These are phyloP conservation scores for Elasticomyces elasticus DNA, from an alignment of 495 filamentous ascomycete species.

Conservation along the genomic window DNA sequence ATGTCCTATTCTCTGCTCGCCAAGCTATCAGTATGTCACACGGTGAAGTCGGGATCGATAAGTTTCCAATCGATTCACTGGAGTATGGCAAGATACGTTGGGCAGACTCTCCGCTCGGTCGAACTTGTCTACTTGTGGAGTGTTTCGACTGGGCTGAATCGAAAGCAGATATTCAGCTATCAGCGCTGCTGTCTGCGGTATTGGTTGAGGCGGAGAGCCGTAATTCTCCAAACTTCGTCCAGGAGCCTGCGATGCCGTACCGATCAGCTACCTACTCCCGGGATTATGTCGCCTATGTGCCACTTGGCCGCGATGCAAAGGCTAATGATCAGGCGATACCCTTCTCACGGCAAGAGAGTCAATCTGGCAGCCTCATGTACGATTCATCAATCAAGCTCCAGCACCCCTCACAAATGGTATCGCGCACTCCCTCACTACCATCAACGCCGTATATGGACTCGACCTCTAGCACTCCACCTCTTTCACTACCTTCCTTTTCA, in stretches of 20 bases:
- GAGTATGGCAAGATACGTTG: slow-evolving; percentile 35
- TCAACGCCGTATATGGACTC: slow-evolving; percentile 15
- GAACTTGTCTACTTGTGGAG: slow-evolving; percentile 55
- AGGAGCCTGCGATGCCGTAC: not conserved
- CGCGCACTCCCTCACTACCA: slow-evolving; percentile 5
- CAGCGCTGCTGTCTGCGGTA: slow-evolving; percentile 17
- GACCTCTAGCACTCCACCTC: slow-evolving; percentile 7
- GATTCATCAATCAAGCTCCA: not conserved
- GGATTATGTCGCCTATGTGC: too few species aligned
- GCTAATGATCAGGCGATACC: not conserved
- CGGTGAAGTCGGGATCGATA: slow-evolving; percentile 27
- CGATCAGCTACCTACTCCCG: not conserved
- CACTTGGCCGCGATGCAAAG: too few species aligned
- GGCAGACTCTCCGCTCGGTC: slow-evolving; percentile 71
- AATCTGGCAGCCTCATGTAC: not conserved
- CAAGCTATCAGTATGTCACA: slow-evolving; percentile 31
- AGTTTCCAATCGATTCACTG: slow-evolving; percentile 1
- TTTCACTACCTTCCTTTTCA: slow-evolving; percentile 4
- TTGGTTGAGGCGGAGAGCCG: slow-evolving; percentile 3
- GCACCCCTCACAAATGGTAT: not conserved
- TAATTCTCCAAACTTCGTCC: not conserved
- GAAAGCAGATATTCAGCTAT: slow-evolving; percentile 11
- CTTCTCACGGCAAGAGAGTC: not conserved
- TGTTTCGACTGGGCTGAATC: slow-evolving; percentile 27
- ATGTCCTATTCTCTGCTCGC: slow-evolving; percentile 52